phyloP scores from a whole-genome alignment of 495 filamentous ascomycete genomes.

The Podospora comata region DNA sequence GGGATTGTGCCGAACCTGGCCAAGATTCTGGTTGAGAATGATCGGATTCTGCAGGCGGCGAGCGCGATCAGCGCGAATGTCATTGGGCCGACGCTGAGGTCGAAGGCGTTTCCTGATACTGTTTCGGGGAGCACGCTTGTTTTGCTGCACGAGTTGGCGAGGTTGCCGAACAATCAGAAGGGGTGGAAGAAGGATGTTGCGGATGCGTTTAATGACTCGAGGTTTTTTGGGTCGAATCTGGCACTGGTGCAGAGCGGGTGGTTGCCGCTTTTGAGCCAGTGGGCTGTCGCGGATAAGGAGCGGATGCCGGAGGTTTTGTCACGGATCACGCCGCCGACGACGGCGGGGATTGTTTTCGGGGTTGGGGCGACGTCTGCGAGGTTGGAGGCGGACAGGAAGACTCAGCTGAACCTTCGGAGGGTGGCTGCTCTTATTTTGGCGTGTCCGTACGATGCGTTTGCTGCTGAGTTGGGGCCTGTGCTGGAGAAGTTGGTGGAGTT shows the following conservation, averaged over 20 bases:
- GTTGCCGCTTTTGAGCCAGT: constrained; percentile 80
- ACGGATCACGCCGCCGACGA: constrained; percentile 77
- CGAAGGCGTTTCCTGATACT: constrained; percentile 85
- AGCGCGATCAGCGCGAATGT: constrained; percentile 78
- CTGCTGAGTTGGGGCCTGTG: constrained; percentile 66
- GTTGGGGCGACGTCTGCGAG: constrained; percentile 94
- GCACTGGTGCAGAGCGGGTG: constrained; percentile 66
- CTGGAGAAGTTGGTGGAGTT: constrained; percentile 86
- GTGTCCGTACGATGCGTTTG: constrained; percentile 69
- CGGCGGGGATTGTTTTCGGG: constrained; percentile 97
- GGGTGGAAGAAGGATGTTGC: constrained; percentile 88
- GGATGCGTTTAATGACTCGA: constrained; percentile 86
- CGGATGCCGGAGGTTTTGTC: constrained; percentile 75
- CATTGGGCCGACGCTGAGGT: constrained; percentile 76
- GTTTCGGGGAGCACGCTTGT: constrained; percentile 66
- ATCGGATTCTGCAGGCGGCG: constrained; percentile 74
- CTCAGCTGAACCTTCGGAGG: constrained; percentile 85
- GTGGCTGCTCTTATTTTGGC: constrained; percentile 75
- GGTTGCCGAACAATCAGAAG: constrained; percentile 76
- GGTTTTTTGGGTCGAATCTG: constrained; percentile 71
- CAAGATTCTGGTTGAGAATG: constrained; percentile 80
- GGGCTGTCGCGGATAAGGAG: constrained; percentile 81
- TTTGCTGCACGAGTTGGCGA: constrained; percentile 72
- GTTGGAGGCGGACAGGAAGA: constrained; percentile 87
- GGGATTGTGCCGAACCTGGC: constrained; percentile 76